Evolutionary conservation across 768 basidiomycete species (phyloP), one percentile per base, ranked within the genome.

Genomic region (Russula ochroleuca): DNA sequence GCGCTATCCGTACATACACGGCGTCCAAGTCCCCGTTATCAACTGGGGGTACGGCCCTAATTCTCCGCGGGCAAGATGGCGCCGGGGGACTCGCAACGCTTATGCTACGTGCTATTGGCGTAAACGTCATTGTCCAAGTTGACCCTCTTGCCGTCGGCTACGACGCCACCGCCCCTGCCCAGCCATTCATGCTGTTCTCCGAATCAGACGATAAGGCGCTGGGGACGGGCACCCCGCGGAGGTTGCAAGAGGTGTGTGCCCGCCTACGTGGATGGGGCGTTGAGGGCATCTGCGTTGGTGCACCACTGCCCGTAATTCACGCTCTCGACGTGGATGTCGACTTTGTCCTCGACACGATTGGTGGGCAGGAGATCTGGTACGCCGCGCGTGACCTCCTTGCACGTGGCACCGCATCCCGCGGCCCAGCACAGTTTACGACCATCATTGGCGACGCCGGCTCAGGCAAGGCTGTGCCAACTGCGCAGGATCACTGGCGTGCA

Each of bases 271-370:
- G 71, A 31, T 88, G 89, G 83, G 92, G 90, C 50, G 89, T 81
- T 3, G 87, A 90, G 67, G 90, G 90, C 66, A 84, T 93, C 10
- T 79, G 91, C 25, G 87, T 90, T 66, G 90, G 75, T 41, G 71
- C 75, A n/a, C 81, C 82, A 9, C 72, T 80, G 3, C 80, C 79
- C 54, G 81, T 87, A 37, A 74, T 88, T 37, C 81, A 59, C 74
- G 79, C 59, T 69, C 84, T 84, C 53, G 83, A 82, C 25, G 81
- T 83, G 15, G 72, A 77, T 38, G 89, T 94, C 72, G 92, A 95
- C 71, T 88, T 85, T 23, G 81, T 97, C 3, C 73, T 95, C 65
- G 94, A 96, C 72, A 89, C 88, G 1, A 75, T 92, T 19, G 94
- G 94, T 4, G 92, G 94, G 17, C 81, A 82, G 70, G 84, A 82